Conservation (phyloP, 2,329 filamentous ascomycete species). For the Capronia epimyces region DNA sequence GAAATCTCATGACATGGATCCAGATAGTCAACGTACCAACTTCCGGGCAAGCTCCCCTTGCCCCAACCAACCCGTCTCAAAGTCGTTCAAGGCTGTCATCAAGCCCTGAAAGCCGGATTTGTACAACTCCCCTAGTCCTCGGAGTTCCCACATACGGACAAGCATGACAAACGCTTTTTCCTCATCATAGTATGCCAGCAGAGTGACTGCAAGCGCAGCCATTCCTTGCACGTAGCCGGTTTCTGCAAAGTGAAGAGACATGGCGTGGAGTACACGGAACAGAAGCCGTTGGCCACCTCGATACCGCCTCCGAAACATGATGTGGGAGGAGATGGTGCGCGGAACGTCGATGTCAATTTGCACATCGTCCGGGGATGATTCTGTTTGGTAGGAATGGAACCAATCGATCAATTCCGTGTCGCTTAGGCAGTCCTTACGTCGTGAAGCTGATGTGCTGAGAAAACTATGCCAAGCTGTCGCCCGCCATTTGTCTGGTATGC, state of each 20-base stretch:
- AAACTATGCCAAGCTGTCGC: slow-evolving; percentile 93
- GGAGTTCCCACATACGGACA: slow-evolving; percentile 84
- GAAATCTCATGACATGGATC: neutral
- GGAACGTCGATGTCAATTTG: slow-evolving; percentile 98
- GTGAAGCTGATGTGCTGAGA: slow-evolving; percentile 68
- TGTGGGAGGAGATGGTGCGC: slow-evolving; percentile 86
- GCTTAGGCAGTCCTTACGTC: slow-evolving; percentile 54
- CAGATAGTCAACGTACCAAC: slow-evolving; percentile 53
- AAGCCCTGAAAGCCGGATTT: slow-evolving; percentile 76
- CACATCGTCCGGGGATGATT: slow-evolving; percentile 79
- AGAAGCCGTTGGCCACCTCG: slow-evolving; percentile 84
- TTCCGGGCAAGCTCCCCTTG: slow-evolving; percentile 72
- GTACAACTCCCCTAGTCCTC: slow-evolving; percentile 81
- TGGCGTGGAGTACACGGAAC: slow-evolving; percentile 85
- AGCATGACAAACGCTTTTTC: slow-evolving; percentile 93
- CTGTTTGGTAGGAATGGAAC: slow-evolving; percentile 67
- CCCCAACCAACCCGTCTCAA: slow-evolving; percentile 76
- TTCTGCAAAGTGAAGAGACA: slow-evolving; percentile 84
- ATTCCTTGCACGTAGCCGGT: slow-evolving; percentile 98
- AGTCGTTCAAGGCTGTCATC: slow-evolving; percentile 78
- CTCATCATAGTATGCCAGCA: slow-evolving; percentile 96
- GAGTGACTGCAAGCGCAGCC: slow-evolving; percentile 84
- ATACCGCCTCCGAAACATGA: slow-evolving; percentile 93
- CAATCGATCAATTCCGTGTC: slow-evolving; percentile 67
- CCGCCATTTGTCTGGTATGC: slow-evolving; percentile 93